Base-by-base conservation (phyloP, 768 basidiomycete genomes). In the Baorangia bicolor region DNA sequence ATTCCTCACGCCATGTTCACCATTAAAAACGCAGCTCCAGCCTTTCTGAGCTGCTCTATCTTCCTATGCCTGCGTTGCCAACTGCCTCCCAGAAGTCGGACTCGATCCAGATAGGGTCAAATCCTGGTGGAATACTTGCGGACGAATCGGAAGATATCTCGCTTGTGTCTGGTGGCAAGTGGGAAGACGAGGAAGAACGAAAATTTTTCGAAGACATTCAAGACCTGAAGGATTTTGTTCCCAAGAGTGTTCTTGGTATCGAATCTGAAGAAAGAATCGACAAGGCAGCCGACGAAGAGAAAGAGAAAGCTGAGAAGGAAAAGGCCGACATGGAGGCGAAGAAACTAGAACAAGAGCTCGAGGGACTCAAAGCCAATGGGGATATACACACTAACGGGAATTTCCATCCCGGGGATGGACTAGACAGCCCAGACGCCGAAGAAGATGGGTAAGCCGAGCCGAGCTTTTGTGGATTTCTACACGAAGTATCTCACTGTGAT, bases 141-240 rank as follows among this genome's bases (percentile, higher is more conserved):
- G 85, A 81, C 23, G 85, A 85, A 12, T 75, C 78, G 1, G 88
- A 93, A 9, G 84, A 89, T 42, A 52, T 51, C 3, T 66, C 75
- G 25, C 61, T 76, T 11, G 70, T 71, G 5, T 74, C 79, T 3
- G 87, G 89, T 7, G 90, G 94, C 4, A 94, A 98, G 70, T 99
- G 97, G 97, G 93, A 93, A 70, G 97, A 98, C 63, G 97, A 98
- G 61, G 96, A 99, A 74, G 96, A 98, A 69, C 79, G 90, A 23
- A 78, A 87, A 55, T 98, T 96, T 73, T 98, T 88, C 63, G 96
- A 98, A 67, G 94, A 98, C 57, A 77, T 97, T 40, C 83, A 90
- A 56, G 97, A 98, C 70, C 70, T 98, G 50, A 88, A 88, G 56
- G 93, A 97, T 55, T 92, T 94, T 55, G 93, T 97, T 2, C 97